Conservation (phyloP, 2,329 filamentous ascomycete species). For the Colletotrichum agaves region DNA sequence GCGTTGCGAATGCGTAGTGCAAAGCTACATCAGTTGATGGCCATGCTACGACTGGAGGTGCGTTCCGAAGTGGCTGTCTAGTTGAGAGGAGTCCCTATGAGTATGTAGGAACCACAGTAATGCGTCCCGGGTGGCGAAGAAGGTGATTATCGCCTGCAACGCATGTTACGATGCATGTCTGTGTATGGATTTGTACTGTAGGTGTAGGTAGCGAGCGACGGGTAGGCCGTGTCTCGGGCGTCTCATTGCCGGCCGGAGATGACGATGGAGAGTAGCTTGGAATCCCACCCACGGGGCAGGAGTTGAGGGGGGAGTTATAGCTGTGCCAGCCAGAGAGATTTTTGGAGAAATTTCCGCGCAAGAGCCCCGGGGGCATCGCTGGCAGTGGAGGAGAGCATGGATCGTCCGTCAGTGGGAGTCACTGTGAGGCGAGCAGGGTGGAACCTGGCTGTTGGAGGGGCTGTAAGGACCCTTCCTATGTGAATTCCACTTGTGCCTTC, state of each 20-base stretch:
- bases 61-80: neutral
- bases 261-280: neutral
- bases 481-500: too few relatives aligned
- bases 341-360: slow-evolving; percentile 25
- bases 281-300: neutral
- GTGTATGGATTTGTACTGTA: neutral
- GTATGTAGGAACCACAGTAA: slow-evolving; percentile 29
- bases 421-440: neutral
- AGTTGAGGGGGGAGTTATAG: neutral
- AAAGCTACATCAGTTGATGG: slow-evolving; percentile 17
- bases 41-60: neutral
- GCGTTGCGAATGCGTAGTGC: neutral
- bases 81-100: neutral
- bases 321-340: neutral
- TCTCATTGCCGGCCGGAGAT: neutral
- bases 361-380: neutral
- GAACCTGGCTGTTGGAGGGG: neutral
- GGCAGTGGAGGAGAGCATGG: neutral
- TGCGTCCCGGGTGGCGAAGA: neutral
- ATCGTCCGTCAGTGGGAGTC: neutral
- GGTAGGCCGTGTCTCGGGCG: neutral
- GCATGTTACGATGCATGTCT: neutral
- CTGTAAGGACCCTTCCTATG: too few relatives aligned
- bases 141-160: neutral
- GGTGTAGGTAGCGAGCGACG: neutral